Evolutionary conservation across 805 yeast species (phyloP), one percentile per base, ranked within the genome.

Genomic region (Candida argentea): DNA sequence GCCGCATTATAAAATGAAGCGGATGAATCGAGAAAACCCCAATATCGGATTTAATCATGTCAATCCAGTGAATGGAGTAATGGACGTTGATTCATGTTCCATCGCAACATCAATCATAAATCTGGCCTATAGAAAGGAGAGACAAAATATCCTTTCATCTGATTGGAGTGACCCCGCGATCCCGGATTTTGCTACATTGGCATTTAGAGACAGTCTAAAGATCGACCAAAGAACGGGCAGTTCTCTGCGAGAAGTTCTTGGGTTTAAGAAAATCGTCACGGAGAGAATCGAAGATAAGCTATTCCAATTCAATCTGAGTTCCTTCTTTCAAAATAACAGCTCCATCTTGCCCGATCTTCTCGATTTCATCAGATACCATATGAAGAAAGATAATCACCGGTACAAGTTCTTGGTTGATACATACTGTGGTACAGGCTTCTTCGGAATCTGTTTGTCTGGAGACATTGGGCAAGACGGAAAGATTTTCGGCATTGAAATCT

Each of bases 361-460:
- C 4, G 56, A 52, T 16, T 57, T 42, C 32, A 39, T 64, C 4
- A 36, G 45, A 15, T 30, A 37, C 17, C 48, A 48, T 12, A 33
- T 55, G 6, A 22, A 28, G 1, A 5, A 12, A 2, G 29, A 29
- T 4, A 33, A 30, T 6, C 25, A 32, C 17, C 17, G 26, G 5
- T 45, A 36, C 30, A 48, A 47, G 20, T 44, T 53, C 31, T 38
- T 63, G 17, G 44, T 64, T 5, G 70, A 64, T 32, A 50, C 67
- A 3, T 64, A 64, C 38, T 64, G 70, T 39, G 70, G 70, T 5
- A 52, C 62, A 5, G 70, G 70, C 3, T 57, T 64, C 35, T 56
- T 64, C 35, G 65, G 66, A 0, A 59, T 64, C 8, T 42, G 55
- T 2, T 44, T 61, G 16, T 44, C 60, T 0, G 39, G 49, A 8